Evolutionary conservation across 2,329 filamentous ascomycete species (phyloP), one percentile per base, ranked within the genome.

Genomic region (Dichotomopilus funicola): DNA sequence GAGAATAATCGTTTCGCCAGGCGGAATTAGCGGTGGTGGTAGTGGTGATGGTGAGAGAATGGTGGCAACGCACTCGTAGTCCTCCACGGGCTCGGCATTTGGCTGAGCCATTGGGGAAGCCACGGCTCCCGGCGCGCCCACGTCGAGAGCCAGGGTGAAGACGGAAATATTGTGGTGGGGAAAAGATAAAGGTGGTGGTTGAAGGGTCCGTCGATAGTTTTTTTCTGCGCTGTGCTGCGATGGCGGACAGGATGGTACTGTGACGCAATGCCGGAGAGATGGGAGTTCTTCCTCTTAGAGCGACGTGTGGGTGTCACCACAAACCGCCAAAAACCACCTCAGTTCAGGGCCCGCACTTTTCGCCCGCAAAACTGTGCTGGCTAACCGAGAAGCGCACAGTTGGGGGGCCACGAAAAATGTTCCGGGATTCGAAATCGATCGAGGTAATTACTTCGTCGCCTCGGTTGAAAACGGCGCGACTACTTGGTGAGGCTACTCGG

Each of bases 41-140:
- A 27, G 19, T 27, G 19, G 19, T 27, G 19, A 27, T 27, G 19
- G 19, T n/a, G 13, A 31, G 37, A 13, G n/a, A 33, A 36, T 35
- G 10, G 11, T 11, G 40, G 41, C 34, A 45, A 78, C 81, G 68
- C 76, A 86, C 82, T 86, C 83, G 70, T 85, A 86, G 65, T 86
- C 82, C 71, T 85, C 82, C 66, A 74, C 76, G 63, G 78, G 76
- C 72, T 82, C 81, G 75, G 78, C 78, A 76, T 74, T 80, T 72
- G 81, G 81, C 80, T 83, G 81, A 80, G 82, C 81, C 83, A 86
- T 86, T 71, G 78, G 76, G 80, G 63, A 63, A 65, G 81, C 82
- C 80, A 79, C 81, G 79, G 79, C 82, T 78, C 77, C 76, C 74
- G 80, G 76, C 75, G 79, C 80, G 78, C 77, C 78, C 78, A 82